Evolutionary conservation across 1,284 basidiomycete species (phyloP).

Genomic region (Kwoniella shivajii): DNA sequence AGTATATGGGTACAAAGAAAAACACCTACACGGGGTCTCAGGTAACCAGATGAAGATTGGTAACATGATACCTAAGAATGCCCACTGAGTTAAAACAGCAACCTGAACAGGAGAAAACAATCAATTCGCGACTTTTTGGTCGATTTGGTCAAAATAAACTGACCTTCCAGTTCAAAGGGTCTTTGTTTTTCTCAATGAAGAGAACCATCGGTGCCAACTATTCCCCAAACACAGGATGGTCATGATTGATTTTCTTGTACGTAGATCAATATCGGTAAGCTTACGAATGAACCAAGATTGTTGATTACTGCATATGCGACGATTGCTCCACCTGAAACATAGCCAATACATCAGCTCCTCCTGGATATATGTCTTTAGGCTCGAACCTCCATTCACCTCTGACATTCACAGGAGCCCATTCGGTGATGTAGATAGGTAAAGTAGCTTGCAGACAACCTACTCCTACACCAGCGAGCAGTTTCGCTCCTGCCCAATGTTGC

Average conservation of each 20-base stretch:
- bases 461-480: slow-evolving; percentile 26
- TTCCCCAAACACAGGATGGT: not conserved
- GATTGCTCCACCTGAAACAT: not conserved
- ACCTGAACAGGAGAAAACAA: too few species aligned
- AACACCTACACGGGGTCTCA: slow-evolving; percentile 25
- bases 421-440: slow-evolving; percentile 26
- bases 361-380: not conserved
- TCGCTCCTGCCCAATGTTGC: slow-evolving; percentile 25
- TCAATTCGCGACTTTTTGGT: too few species aligned
- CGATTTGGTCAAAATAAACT: too few species aligned
- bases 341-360: not conserved
- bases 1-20: not conserved
- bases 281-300: not conserved
- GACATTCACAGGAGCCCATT: slow-evolving; percentile 20
- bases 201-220: not conserved
- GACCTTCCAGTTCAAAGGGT: not conserved
- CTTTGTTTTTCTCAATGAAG: not conserved
- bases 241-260: not conserved
- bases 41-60: slow-evolving; percentile 32
- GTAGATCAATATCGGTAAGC: not conserved
- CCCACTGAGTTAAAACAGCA: slow-evolving; percentile 20
- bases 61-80: slow-evolving; percentile 27
- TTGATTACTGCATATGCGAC: not conserved
- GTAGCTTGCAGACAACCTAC: slow-evolving; percentile 27
- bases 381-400: slow-evolving; percentile 15